These are phyloP conservation scores for Nepenthes gracilis DNA, from an alignment of 148 eudicot genomes.

Conservation along the genomic window DNA sequence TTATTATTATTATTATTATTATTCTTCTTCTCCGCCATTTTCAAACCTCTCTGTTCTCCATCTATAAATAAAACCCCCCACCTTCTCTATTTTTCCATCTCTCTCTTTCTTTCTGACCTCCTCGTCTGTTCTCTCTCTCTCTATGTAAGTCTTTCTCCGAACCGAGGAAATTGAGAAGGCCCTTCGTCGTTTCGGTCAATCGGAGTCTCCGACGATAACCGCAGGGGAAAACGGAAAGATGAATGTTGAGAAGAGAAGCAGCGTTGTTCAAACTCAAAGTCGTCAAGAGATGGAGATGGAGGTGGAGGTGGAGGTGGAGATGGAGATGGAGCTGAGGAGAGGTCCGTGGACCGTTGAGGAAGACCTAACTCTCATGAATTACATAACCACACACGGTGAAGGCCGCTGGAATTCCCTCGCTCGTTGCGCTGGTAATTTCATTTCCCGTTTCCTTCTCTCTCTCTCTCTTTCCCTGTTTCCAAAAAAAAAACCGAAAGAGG, in stretches of 20 bases:
- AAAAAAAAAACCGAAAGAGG: too few relatives aligned
- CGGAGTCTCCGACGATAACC: too few relatives aligned
- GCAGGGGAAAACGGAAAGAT: too few relatives aligned
- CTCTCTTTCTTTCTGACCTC: not conserved
- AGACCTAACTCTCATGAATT: slow-evolving; percentile 68
- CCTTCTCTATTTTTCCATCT: not conserved
- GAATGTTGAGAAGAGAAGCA: too few relatives aligned
- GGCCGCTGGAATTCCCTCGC: slow-evolving; percentile 97
- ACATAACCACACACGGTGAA: slow-evolving; percentile 70
- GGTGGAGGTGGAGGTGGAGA: not conserved
- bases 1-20: too few relatives aligned
- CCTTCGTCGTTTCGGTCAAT: too few relatives aligned
- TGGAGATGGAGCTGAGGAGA: slow-evolving; percentile 37
- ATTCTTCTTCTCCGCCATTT: too few relatives aligned
- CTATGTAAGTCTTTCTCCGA: too few relatives aligned
- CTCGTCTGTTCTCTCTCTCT: not conserved
- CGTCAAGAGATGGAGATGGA: not conserved
- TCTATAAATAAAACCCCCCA: not conserved
- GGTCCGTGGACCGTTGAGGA: slow-evolving; percentile 97
- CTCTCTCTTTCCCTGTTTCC: not conserved
- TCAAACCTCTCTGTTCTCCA: not conserved
- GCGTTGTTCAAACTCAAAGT: not conserved
- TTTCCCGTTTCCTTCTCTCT: not conserved
- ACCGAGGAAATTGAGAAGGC: too few relatives aligned
- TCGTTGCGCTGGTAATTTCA: slow-evolving; percentile 56